Percentiles rank a stretch among this genome's conserved stretches.
Evolutionary conservation across 495 filamentous ascomycete genomes (phyloP).

Genomic region (Terfezia claveryi): DNA sequence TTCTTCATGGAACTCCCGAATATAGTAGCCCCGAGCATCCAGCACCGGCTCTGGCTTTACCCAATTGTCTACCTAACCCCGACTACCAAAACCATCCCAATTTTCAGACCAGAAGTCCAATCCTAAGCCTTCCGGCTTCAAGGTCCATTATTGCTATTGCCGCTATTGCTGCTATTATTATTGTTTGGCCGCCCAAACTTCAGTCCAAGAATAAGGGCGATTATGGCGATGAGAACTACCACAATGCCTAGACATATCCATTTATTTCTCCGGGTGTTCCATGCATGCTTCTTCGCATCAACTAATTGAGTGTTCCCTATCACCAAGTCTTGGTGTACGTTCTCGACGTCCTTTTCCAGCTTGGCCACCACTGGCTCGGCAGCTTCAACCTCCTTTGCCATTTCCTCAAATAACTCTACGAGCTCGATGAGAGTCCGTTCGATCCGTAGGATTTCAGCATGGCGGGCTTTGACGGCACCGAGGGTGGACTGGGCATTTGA

Average conservation of each 20-base stretch:
- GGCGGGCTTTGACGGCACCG: slow-evolving; percentile 49
- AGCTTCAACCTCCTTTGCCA: slow-evolving; percentile 40
- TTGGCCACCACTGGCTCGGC: slow-evolving; percentile 35
- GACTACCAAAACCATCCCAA: no score
- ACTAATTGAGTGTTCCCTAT: slow-evolving; percentile 38
- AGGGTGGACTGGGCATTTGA: slow-evolving; percentile 40
- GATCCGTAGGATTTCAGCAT: slow-evolving; percentile 53
- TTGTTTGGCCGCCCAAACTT: background rate
- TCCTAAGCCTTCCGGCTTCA: no score
- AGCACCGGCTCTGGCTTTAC: no score
- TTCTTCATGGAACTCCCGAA: no score
- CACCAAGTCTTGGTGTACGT: slow-evolving; percentile 34
- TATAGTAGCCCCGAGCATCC: no score
- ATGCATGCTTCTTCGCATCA: slow-evolving; percentile 35
- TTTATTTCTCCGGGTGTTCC: slow-evolving; percentile 40
- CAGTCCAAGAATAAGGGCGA: slow-evolving; percentile 27
- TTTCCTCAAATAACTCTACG: slow-evolving; percentile 40
- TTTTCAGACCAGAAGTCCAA: no score
- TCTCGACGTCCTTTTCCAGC: slow-evolving; percentile 32
- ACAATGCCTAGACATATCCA: slow-evolving; percentile 43
- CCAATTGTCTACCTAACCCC: no score
- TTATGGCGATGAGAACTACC: slow-evolving; percentile 23
- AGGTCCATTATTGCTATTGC: no score
- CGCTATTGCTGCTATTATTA: no score
- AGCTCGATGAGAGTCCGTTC: slow-evolving; percentile 44